Base-by-base conservation (phyloP, 2,329 filamentous ascomycete genomes). In the Fusarium torulosum region DNA sequence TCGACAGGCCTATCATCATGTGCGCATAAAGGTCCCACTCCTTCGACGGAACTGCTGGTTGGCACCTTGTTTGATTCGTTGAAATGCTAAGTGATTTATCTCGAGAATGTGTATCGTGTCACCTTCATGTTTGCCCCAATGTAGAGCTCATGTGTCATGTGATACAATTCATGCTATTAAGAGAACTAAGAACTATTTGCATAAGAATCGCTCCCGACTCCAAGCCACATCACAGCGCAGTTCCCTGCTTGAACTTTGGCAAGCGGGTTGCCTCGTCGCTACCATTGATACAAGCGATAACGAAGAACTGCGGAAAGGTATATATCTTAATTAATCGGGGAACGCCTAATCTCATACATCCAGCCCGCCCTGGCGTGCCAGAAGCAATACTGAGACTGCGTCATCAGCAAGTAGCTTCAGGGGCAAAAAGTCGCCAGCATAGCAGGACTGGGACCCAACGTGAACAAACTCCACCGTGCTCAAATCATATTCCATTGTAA, bases 261-360 rank as follows among this genome's bases (percentile, higher is more conserved):
- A 17, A 42, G 21, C 38, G 27, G n/a, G 23, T 49, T 42, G 29
- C 23, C 15, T 44, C 23, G 10, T 46, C 37, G 19, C 50, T 23
- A 31, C 29, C 11, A 29, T 29, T n/a, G 25, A 23, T n/a, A 19
- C 14, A 51, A 51, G 27, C 21, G 40, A 42, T 37, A 40, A 27
- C 21, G 37, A 55, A 33, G 31, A 50, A 56, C 37, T 43, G 47
- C 58, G 41, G 52, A 74, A 74, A 72, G 70, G 70, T 69, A 72
- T 67, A 69, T 66, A 75, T 76, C 67, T 82, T 76, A 76, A 83
- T 83, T 82, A 82, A 76, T 80, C 74, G 78, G 77, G 52, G 76
- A 83, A 82, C 80, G 80, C 80, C 78, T 75, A 74, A 75, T 78
- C 76, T 77, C 80, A 81, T 82, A 84, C 79, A 82, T 80, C 67